Percentiles rank a stretch among this genome's conserved stretches.
Evolutionary conservation across 768 basidiomycete species (phyloP).

Genomic region (Suillus clintonianus): DNA sequence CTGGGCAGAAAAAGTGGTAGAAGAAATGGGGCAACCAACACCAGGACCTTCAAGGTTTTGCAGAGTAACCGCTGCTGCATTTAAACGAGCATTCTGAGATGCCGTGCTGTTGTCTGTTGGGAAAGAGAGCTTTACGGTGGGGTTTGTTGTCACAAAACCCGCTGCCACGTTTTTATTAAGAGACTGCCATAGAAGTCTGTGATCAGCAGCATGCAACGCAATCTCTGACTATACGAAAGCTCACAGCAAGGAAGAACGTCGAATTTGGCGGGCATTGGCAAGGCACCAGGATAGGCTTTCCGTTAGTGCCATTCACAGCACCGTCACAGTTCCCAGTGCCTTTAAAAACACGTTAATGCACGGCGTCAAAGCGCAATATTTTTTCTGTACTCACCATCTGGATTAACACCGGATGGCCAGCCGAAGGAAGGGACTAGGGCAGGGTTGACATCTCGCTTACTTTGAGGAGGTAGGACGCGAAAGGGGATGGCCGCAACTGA

Average conservation of each 20-base stretch:
- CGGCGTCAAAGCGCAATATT: background rate
- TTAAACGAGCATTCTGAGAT: slow-evolving; percentile 57
- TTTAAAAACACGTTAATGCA: slow-evolving; percentile 6
- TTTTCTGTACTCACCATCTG: slow-evolving; percentile 47
- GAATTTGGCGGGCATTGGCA: slow-evolving; percentile 65
- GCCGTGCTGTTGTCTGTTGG: slow-evolving; percentile 57
- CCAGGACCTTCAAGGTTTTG: slow-evolving; percentile 75
- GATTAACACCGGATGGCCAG: slow-evolving; percentile 55
- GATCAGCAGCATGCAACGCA: slow-evolving; percentile 5
- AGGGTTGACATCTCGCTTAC: slow-evolving; percentile 50
- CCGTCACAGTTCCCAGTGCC: slow-evolving; percentile 75
- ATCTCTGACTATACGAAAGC: slow-evolving; percentile 9
- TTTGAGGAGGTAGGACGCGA: background rate
- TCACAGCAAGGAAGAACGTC: slow-evolving; percentile 51
- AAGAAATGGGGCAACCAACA: slow-evolving; percentile 64
- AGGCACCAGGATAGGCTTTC: slow-evolving; percentile 59
- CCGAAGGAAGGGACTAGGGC: slow-evolving; percentile 63
- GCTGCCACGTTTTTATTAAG: slow-evolving; percentile 59
- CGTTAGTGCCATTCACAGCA: slow-evolving; percentile 54
- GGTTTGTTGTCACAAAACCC: slow-evolving; percentile 67
- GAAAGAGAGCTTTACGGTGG: slow-evolving; percentile 57
- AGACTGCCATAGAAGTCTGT: slow-evolving; percentile 23
- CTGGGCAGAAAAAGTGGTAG: slow-evolving; percentile 58
- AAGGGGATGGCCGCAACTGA: slow-evolving; percentile 18
- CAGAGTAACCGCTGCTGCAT: slow-evolving; percentile 63